Evolutionary conservation across 1,284 basidiomycete species (phyloP).

Genomic region (Boletus sp.): DNA sequence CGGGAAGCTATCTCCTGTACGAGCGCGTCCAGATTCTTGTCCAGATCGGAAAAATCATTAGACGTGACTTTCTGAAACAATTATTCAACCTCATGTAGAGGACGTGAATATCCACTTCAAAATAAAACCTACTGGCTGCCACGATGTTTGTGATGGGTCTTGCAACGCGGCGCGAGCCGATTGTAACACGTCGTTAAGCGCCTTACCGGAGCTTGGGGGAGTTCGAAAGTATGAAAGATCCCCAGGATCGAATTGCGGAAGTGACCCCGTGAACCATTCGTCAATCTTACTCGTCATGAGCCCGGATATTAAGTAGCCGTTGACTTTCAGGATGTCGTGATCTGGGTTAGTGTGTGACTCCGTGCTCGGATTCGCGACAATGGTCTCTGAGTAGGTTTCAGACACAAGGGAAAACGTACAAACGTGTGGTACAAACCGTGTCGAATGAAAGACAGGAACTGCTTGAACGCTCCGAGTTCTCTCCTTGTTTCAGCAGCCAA

Average conservation of each 20-base stretch:
- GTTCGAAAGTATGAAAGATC: slow-evolving; percentile 50
- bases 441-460: slow-evolving; percentile 75
- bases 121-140: slow-evolving; percentile 42
- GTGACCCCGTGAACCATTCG: slow-evolving; percentile 69
- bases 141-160: slow-evolving; percentile 40
- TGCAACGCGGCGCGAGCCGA: slow-evolving; percentile 46
- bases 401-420: slow-evolving; percentile 19
- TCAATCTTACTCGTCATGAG: slow-evolving; percentile 67
- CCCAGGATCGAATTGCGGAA: slow-evolving; percentile 52
- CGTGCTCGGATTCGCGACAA: slow-evolving; percentile 39
- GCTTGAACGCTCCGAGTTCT: slow-evolving; percentile 66
- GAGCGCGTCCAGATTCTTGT: slow-evolving; percentile 68
- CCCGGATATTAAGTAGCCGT: slow-evolving; percentile 71
- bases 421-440: slow-evolving; percentile 48
- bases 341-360: slow-evolving; percentile 49
- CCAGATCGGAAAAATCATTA: slow-evolving; percentile 52
- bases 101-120: slow-evolving; percentile 21
- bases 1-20: slow-evolving; percentile 56
- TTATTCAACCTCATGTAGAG: slow-evolving; percentile 27
- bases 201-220: slow-evolving; percentile 27
- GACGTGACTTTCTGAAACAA: slow-evolving; percentile 43
- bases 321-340: slow-evolving; percentile 76
- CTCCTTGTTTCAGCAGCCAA: slow-evolving; percentile 59
- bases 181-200: slow-evolving; percentile 43
- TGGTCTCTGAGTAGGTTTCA: slow-evolving; percentile 33